Base-by-base conservation (phyloP, 768 basidiomycete genomes). In the Aureoboletus auriporus region DNA sequence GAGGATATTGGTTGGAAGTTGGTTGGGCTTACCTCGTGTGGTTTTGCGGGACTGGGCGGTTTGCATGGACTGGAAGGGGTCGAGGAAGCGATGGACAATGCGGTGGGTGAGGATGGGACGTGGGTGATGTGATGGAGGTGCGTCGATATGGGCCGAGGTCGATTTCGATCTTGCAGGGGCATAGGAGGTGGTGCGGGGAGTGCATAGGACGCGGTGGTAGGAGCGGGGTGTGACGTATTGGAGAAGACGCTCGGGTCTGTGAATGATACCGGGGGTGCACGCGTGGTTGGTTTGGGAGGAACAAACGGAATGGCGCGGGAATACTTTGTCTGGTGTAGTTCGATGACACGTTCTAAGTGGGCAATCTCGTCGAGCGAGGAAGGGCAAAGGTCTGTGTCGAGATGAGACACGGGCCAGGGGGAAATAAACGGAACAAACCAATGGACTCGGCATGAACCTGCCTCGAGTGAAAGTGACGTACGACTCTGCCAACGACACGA, bases 381-480 rank as follows among this genome's bases (percentile, higher is more conserved):
- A 23, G 20, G 20, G 20, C 20, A 23, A 23, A 23, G 20, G 20
- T 23, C 20, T 23, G 20, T 23, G 20, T 23, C 20, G 20, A 23
- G 20, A 23, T 23, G 20, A 23, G 20, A 23, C 2, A 23, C 20
- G 20, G 20, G 20, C 4, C 8, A n/a, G 31, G 12, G 34, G 2
- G 27, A 26, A 23, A 23, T 4, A 23, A 23, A 9, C 11, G 28
- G 45, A 12, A 56, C 77, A 23, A 27, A 85, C 85, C 71, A 39
- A 88, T 74, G 14, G 64, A 59, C 20, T 77, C 71, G 6, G 77
- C 73, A 23, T 69, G 33, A 13, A 86, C 63, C 45, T 77, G 72
- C 50, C 77, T 72, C 2, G 72, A 69, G 1, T 75, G 68, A 51
- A 69, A 64, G 46, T 70, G 66, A 6, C 56, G 62, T 5, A 4